Base-by-base conservation (phyloP, 148 eudicot genomes). In the Heliosperma pusillum region DNA sequence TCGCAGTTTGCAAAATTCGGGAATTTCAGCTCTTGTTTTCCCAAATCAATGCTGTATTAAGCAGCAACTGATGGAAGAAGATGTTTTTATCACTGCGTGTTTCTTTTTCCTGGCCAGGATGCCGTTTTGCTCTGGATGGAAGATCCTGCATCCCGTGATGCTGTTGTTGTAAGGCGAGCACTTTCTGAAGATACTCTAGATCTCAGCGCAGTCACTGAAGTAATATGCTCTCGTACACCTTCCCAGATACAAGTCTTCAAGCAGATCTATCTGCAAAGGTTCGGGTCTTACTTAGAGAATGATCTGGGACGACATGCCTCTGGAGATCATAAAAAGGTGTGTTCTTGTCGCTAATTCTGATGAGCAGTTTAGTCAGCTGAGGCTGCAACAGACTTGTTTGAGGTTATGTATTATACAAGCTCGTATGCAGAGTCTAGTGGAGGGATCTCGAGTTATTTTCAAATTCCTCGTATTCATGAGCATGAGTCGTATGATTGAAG, bases 111-210 rank as follows among this genome's bases (percentile, higher is more conserved):
- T 44, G 9, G n/a, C 1, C 87, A 92, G 97, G 77, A 58, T 82
- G 93, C 91, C 11, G 80, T 90, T n/a, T 66, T 86, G 56, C 89
- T 87, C 11, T 92, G 95, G 97, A 82, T 90, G 88, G 80, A 83
- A 57, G 92, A 90, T 80, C 93, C 92, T 22, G 92, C 91, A 33
- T 40, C 79, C 13, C 86, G 93, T n/a, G 98, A 93, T 88, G 98
- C 96, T 73, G 80, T 81, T 22, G 44, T 84, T n/a, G 69, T 91
- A 68, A 88, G 83, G 74, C 77, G 84, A 65, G 87, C 96, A 36
- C 79, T 90, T 58, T 66, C 73, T 42, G 84, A 78, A 57, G 79
- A 80, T 55, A 16, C 29, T 1, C 9, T 74, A 20, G 80, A 91
- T 85, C 81, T 88, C 19, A 83, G 64, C 81, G 83, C 83, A 62